Conservation (phyloP, 1,284 basidiomycete genomes). For the Tylopilus sp. region DNA sequence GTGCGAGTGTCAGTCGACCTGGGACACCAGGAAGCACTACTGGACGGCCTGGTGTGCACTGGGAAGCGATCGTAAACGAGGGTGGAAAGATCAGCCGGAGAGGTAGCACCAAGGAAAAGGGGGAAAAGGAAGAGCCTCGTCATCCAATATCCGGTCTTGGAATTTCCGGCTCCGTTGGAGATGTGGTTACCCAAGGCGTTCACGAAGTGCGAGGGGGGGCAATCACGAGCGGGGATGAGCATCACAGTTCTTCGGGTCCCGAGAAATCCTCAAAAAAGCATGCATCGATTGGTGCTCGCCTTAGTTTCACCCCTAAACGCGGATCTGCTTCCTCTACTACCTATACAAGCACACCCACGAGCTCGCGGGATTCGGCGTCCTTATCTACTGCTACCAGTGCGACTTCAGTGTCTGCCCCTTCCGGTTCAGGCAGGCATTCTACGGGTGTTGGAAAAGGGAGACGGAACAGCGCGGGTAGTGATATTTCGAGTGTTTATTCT, state of each 20-base stretch:
- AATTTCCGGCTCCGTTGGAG: constrained; percentile 22
- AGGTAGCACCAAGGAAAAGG: constrained; percentile 47
- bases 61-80: constrained; percentile 56
- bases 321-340: constrained; percentile 87
- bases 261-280: constrained; percentile 69
- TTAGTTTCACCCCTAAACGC: constrained; percentile 77
- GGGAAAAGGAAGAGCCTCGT: constrained; percentile 39
- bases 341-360: constrained; percentile 71
- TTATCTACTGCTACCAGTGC: constrained; percentile 72
- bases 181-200: constrained; percentile 37
- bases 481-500: constrained; percentile 72
- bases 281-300: constrained; percentile 49
- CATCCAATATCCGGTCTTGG: constrained; percentile 37
- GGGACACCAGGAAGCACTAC: constrained; percentile 58
- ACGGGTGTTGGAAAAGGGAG: constrained; percentile 48
- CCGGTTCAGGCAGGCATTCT: constrained; percentile 65
- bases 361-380: constrained; percentile 80
- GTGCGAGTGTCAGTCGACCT: constrained; percentile 67
- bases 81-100: constrained; percentile 51
- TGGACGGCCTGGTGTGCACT: constrained; percentile 53
- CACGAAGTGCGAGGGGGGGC: constrained; percentile 39
- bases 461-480: constrained; percentile 83
- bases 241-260: constrained; percentile 39
- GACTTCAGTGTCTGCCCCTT: constrained; percentile 67
- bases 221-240: constrained; percentile 50